phyloP scores from a whole-genome alignment of 2,329 filamentous ascomycete species.

The Talaromyces sp. region DNA sequence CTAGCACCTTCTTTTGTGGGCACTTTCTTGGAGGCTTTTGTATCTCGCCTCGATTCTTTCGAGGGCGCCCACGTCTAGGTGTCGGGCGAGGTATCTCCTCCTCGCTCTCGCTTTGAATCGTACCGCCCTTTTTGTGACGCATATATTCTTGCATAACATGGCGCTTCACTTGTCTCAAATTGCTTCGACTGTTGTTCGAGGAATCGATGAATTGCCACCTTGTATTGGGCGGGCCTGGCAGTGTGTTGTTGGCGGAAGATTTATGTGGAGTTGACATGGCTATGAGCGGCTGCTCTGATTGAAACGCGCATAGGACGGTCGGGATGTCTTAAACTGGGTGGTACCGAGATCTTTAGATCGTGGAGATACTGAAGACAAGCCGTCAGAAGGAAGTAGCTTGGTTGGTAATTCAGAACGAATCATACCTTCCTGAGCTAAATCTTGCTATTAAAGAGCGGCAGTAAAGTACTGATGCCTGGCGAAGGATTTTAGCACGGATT shows the following conservation, averaged over 20 bases:
- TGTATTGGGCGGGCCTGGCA: background rate
- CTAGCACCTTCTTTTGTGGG: background rate
- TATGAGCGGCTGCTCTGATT: background rate
- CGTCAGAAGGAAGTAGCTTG: no score
- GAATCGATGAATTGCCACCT: constrained; percentile 47
- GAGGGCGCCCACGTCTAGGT: constrained; percentile 19
- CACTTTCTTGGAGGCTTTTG: constrained; percentile 7
- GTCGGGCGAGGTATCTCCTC: constrained; percentile 10
- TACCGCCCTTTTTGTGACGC: constrained; percentile 36
- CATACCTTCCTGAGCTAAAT: no score
- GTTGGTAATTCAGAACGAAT: no score
- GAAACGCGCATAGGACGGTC: background rate
- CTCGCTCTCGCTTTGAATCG: constrained; percentile 22
- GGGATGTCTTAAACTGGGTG: background rate
- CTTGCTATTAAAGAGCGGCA: no score
- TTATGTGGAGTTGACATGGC: background rate
- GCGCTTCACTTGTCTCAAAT: constrained; percentile 45
- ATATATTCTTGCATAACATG: constrained; percentile 50
- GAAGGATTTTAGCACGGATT: background rate
- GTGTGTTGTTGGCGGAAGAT: background rate
- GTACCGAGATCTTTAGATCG: background rate
- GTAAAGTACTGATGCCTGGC: no score
- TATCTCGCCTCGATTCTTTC: constrained; percentile 7
- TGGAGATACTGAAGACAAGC: no score
- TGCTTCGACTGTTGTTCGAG: constrained; percentile 38